Conservation (phyloP, 2,329 filamentous ascomycete species). For the Stemphylium lycopersici region DNA sequence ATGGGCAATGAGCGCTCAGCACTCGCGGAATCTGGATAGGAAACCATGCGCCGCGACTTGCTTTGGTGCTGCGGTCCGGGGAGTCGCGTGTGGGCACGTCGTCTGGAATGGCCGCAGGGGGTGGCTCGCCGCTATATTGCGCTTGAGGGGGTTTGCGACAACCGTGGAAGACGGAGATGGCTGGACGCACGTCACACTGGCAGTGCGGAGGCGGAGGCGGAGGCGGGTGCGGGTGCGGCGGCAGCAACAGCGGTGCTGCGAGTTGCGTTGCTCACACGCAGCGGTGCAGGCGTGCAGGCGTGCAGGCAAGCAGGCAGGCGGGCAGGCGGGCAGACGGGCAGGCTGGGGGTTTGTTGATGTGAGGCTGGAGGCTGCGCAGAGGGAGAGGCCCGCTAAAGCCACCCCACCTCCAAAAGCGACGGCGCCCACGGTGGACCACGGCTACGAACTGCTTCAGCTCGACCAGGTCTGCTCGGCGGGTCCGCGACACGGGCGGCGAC, state of each 20-base stretch:
- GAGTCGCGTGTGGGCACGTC: conserved; percentile 10
- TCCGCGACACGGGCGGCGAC: conserved; percentile 15
- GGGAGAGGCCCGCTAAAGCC: conserved; percentile 14
- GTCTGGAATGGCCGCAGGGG: conserved; percentile 7
- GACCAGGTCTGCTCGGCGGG: conserved; percentile 15
- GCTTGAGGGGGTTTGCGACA: conserved; percentile 6
- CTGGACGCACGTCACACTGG: conserved; percentile 23
- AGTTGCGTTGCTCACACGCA: conserved; percentile 33
- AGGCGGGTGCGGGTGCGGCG: conserved; percentile 33
- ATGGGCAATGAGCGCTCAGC: conserved; percentile 62
- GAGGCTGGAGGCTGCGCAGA: conserved; percentile 18
- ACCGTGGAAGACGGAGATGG: conserved; percentile 14
- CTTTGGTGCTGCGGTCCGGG: not conserved
- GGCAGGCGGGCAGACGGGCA: not conserved
- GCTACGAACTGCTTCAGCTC: conserved; percentile 19
- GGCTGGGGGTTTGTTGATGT: conserved; percentile 14
- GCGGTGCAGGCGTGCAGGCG: conserved; percentile 26
- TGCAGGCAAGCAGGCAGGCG: not conserved
- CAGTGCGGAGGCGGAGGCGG: conserved; percentile 24
- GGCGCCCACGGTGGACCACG: conserved; percentile 10
- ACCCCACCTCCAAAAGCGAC: conserved; percentile 31
- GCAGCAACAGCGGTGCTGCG: conserved; percentile 35
- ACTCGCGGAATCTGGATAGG: conserved; percentile 62
- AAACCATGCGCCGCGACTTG: conserved; percentile 60
- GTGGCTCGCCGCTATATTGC: conserved; percentile 5